These are phyloP conservation scores for Penicillium paxilli DNA, from an alignment of 495 filamentous ascomycete genomes.

Conservation along the genomic window DNA sequence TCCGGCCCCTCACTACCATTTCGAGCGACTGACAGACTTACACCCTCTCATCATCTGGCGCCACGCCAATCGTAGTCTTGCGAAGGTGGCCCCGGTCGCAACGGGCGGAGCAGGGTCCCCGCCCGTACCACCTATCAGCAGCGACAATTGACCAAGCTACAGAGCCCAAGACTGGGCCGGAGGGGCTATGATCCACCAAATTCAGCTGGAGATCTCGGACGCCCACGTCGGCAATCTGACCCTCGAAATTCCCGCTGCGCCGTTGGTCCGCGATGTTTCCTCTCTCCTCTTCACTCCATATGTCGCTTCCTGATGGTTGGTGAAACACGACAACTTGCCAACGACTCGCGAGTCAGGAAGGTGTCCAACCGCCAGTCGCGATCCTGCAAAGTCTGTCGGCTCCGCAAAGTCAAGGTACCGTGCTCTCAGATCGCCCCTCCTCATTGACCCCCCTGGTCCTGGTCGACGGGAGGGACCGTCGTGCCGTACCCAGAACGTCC, in stretches of 20 bases:
- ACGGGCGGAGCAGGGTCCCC: conserved; percentile 10
- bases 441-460: too few species aligned
- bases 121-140: not conserved
- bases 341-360: conserved; percentile 25
- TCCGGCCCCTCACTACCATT: conserved; percentile 14
- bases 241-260: conserved; percentile 29
- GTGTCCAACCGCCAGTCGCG: conserved; percentile 38
- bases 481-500: conserved; percentile 14
- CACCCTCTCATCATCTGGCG: not conserved
- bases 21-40: conserved; percentile 17
- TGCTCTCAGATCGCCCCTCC: conserved; percentile 28
- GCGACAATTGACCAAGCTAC: not conserved
- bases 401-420: conserved; percentile 48
- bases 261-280: conserved; percentile 31
- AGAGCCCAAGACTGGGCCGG: not conserved
- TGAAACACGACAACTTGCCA: conserved; percentile 24
- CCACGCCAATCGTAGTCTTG: conserved; percentile 8
- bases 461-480: conserved; percentile 16
- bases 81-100: conserved; percentile 4
- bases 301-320: conserved; percentile 21
- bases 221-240: conserved; percentile 31
- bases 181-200: conserved; percentile 12
- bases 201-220: conserved; percentile 30
- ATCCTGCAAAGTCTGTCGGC: conserved; percentile 46
- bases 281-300: conserved; percentile 15